phyloP scores from a whole-genome alignment of 345 rosid species.

The Camelina neglecta region DNA sequence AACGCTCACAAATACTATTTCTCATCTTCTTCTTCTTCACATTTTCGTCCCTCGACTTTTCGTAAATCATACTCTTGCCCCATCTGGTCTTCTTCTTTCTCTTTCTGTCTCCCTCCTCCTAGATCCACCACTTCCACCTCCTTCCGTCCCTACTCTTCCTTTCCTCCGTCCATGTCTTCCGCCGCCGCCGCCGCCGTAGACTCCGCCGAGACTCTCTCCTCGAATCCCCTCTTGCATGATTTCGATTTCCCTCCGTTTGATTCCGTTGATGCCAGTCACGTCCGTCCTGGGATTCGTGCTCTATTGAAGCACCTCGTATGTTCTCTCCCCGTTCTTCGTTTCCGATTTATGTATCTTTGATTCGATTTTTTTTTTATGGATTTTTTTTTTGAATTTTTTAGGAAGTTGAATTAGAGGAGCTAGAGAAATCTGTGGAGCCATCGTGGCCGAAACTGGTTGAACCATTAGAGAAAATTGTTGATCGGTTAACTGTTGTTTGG shows the following conservation, averaged over 20 bases:
- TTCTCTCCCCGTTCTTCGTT: background rate
- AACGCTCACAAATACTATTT: slow-evolving; percentile 28
- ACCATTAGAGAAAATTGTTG: slow-evolving; percentile 82
- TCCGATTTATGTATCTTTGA: background rate
- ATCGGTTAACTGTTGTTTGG: slow-evolving; percentile 73
- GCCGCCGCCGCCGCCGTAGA: slow-evolving; percentile 35
- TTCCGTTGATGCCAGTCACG: slow-evolving; percentile 62
- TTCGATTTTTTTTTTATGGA: background rate
- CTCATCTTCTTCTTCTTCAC: slow-evolving; percentile 46
- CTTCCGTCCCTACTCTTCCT: slow-evolving; percentile 33
- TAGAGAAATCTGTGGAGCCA: slow-evolving; percentile 80
- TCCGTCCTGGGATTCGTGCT: slow-evolving; percentile 74
- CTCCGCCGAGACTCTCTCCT: slow-evolving; percentile 13
- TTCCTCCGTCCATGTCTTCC: slow-evolving; percentile 53
- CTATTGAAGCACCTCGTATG: slow-evolving; percentile 66
- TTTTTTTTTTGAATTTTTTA: slow-evolving; percentile 1
- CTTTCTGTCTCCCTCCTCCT: slow-evolving; percentile 51
- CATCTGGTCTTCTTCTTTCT: slow-evolving; percentile 60
- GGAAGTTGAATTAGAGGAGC: slow-evolving; percentile 74
- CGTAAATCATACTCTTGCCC: slow-evolving; percentile 57
- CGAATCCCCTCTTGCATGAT: slow-evolving; percentile 70
- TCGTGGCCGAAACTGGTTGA: slow-evolving; percentile 85
- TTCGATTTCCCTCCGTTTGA: slow-evolving; percentile 83
- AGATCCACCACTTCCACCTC: slow-evolving; percentile 36
- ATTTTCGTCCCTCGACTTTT: slow-evolving; percentile 40